A percentile compares a stretch with the other conserved stretches of the same genome.
These are phyloP conservation scores for Dictyostelium capitatum DNA, from an alignment of 78 protist genomes.

Conservation along the genomic window DNA sequence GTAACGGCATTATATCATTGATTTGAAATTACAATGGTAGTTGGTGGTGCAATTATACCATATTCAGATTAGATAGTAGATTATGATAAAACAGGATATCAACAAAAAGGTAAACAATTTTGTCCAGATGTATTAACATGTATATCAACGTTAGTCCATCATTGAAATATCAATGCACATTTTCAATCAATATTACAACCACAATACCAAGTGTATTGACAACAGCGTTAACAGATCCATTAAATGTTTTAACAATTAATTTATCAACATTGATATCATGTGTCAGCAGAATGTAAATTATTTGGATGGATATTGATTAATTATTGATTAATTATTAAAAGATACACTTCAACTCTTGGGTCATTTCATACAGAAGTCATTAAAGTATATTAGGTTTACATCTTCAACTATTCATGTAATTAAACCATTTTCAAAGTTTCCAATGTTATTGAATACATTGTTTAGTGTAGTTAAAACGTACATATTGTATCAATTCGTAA, in stretches of 20 bases:
- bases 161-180: constrained; percentile 28
- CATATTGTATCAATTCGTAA: constrained; percentile 58
- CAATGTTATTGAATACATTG: constrained; percentile 88
- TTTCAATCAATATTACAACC: constrained; percentile 57
- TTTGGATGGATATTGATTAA: no score
- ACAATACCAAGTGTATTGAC: constrained; percentile 40
- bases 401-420: constrained; percentile 93
- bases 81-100: constrained; percentile 27
- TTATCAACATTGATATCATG: constrained; percentile 77
- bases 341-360: no score
- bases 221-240: constrained; percentile 32
- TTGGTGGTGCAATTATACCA: constrained; percentile 52
- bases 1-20: constrained; percentile 44
- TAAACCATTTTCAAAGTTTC: constrained; percentile 88
- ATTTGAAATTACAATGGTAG: constrained; percentile 81
- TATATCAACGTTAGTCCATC: constrained; percentile 76
- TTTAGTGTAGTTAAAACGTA: constrained; percentile 81
- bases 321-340: no score
- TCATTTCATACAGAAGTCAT: no score
- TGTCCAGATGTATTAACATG: constrained; percentile 86
- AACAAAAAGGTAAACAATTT: constrained; percentile 64
- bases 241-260: constrained; percentile 45
- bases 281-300: no score
- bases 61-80: constrained; percentile 59
- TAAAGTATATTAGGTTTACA: no score